Evolutionary conservation across 192 early-diverging fungal species (phyloP), one percentile per base, ranked within the genome.

Genomic region (Podila minutissima): DNA sequence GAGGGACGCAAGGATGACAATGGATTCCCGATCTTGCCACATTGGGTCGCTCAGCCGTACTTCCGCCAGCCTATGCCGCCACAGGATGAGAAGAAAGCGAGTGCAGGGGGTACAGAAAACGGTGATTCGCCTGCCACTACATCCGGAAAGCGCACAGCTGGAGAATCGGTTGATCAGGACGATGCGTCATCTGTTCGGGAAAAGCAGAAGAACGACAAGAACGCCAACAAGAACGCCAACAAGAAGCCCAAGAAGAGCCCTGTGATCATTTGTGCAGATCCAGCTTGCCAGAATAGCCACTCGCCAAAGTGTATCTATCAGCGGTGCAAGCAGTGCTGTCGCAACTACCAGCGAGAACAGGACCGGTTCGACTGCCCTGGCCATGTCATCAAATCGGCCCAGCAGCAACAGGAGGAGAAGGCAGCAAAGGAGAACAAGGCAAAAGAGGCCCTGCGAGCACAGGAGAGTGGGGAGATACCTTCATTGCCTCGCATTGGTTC

Each of bases 11-110:
- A 65, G 41, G 79, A 85, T 55, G 87, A 84, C 24, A 68, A 84
- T 31, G 92, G 92, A 0, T 83, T 88, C 68, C 84, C 87, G 29
- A 83, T 83, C 20, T 76, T 93, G 50, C 93, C 93, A 20, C 79
- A 78, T 35, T 94, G 93, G 92, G 78, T 89, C 19, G 85, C 82
- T 48, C 93, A 94, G 74, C 93, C 93, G 20, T 88, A 90, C 64
- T 74, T 94, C 58, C 83, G 93, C 22, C 83, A 81, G 48, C 77
- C 77, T 17, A 81, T 81, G 77, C 77, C 77, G 0, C 61, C 70
- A 50, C 70, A 81, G 57, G 66, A 67, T 11, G 50, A 67, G 26
- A 67, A 81, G 60, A 67, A 78, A 57, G 31, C 58, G n/a, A 24
- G 37, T 4, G 57, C 50, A 13, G 20, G 10, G 2, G 12, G 48